Evolutionary conservation across 179 eudicot species (phyloP), one percentile per base, ranked within the genome.

Genomic region (Beta corolliflora): DNA sequence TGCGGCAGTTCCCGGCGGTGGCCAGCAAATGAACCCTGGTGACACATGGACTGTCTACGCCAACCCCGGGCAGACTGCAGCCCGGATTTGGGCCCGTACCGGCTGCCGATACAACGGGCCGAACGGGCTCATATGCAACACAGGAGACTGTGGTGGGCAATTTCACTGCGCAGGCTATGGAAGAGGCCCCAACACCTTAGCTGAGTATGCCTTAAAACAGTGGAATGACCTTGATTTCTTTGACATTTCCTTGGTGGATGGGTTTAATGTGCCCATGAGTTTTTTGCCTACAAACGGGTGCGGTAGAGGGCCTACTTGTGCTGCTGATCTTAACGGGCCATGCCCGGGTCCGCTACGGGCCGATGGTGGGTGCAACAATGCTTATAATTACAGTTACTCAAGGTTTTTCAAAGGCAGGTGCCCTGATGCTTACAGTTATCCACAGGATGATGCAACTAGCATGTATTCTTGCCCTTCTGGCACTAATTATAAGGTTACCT

Each of bases 221-320:
- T 87, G 58, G n/a, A 64, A 31, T 4, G 79, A 86, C 78, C 13
- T 69, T 19, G 89, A 88, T 71, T 88, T 88, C 66, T 74, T 83
- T 15, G 89, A 87, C 80, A 87, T 89, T 44, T 89, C 89, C 2
- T 81, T 89, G 16, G 87, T 89, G 0, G 88, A 87, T 25, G 91
- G 89, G 76, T 89, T 89, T 67, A 88, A 88, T 52, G 83, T 86
- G 5, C 89, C 91, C 46, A 81, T 84, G 86, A 48, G 77, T 9
- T 88, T 88, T 21, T 58, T 79, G 23, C 91, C 89, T 1, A 72
- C 60, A 0, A 36, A 76, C 0, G 81, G 77, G 8, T 85, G 87
- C 68, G 21, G 81, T 6, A 55, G 14, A 36, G 41, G 41, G 41
- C 41, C 41, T 36, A 36, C 63, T 13, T 89, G 88, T 48, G 75